Conservation (phyloP, 495 filamentous ascomycete genomes). For the Podospora pseudopauciseta region DNA sequence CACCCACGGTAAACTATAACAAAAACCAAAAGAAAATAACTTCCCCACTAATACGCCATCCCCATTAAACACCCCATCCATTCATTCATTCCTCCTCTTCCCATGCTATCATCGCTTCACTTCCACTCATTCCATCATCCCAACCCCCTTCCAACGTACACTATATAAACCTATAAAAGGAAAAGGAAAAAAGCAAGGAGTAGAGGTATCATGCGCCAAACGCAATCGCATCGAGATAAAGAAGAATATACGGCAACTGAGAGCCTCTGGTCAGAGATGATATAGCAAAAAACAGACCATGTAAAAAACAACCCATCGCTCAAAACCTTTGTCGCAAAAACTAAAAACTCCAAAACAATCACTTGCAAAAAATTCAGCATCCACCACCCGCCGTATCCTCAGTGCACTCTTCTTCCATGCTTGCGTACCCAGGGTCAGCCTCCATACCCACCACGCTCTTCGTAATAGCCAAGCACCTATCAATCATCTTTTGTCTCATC, state of each 20-base stretch:
- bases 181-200: neutral
- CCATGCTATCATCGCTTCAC: neutral
- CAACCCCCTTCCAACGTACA: neutral
- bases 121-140: neutral
- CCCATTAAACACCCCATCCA: too few relatives aligned
- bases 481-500: conserved; percentile 47
- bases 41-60: too few relatives aligned
- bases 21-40: neutral
- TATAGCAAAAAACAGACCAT: neutral
- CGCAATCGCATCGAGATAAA: neutral
- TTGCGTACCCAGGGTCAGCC: conserved; percentile 52
- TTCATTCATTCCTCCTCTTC: too few relatives aligned
- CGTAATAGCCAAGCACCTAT: conserved; percentile 46
- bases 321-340: neutral
- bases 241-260: conserved; percentile 1
- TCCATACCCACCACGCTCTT: conserved; percentile 52
- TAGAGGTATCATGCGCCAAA: conserved; percentile 4
- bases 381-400: conserved; percentile 22
- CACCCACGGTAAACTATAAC: neutral
- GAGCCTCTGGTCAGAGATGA: neutral
- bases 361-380: conserved; percentile 18
- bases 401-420: conserved; percentile 40
- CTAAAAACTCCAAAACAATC: neutral
- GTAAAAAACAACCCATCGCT: neutral
- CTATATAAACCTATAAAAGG: neutral